A percentile compares a stretch with the other conserved stretches of the same genome.
phyloP scores from a whole-genome alignment of 495 filamentous ascomycete species.

The Lindgomyces ingoldianus region DNA sequence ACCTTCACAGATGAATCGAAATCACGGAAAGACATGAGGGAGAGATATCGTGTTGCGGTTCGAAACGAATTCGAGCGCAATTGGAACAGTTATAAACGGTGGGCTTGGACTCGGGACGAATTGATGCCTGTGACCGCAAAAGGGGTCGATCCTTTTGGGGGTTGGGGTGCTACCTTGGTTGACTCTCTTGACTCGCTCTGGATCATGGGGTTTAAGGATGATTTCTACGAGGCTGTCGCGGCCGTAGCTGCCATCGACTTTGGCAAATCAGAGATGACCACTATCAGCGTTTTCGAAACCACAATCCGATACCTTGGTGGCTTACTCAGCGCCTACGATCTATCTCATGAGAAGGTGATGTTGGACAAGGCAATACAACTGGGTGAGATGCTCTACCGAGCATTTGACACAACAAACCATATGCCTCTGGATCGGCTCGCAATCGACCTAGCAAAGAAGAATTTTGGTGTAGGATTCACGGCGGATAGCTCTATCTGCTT shows the following conservation, averaged over 20 bases:
- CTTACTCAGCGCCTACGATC: constrained; percentile 53
- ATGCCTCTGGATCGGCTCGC: constrained; percentile 37
- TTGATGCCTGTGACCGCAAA: constrained; percentile 64
- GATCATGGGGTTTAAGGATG: constrained; percentile 47
- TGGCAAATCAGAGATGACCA: constrained; percentile 28
- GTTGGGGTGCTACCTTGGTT: constrained; percentile 47
- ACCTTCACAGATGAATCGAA: constrained; percentile 53
- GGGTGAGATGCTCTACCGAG: constrained; percentile 49
- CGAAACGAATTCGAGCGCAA: constrained; percentile 66
- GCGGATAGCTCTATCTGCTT: constrained; percentile 40
- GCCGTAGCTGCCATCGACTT: constrained; percentile 46
- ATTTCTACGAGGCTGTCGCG: constrained; percentile 42
- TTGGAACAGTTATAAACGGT: constrained; percentile 73
- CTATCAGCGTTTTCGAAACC: constrained; percentile 53
- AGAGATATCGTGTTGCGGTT: constrained; percentile 58
- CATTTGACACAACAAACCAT: constrained; percentile 49
- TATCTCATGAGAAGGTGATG: constrained; percentile 47
- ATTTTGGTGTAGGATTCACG: constrained; percentile 36
- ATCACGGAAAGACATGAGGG: constrained; percentile 42
- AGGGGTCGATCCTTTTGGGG: constrained; percentile 46
- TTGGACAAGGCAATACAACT: constrained; percentile 46
- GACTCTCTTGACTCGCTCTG: constrained; percentile 45
- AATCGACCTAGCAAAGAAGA: constrained; percentile 37
- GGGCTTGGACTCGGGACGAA: constrained; percentile 82
- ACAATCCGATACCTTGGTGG: constrained; percentile 55